These are phyloP conservation scores for Microbotryomycetes sp. DNA, from an alignment of 1,284 basidiomycete species.

Conservation along the genomic window DNA sequence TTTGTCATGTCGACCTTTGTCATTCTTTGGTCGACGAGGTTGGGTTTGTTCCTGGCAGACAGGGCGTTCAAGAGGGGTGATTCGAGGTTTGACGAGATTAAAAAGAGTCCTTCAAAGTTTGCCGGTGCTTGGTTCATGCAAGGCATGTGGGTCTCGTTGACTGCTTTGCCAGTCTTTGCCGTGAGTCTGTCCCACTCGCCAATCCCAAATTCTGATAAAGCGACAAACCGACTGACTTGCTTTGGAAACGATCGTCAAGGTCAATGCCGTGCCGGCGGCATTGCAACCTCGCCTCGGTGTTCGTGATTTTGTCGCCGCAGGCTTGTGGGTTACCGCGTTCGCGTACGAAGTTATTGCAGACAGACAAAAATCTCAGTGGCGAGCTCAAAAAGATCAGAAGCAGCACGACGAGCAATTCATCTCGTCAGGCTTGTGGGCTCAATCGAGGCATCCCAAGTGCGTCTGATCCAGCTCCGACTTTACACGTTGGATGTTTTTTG, in stretches of 20 bases:
- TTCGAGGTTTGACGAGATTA: conserved; percentile 63
- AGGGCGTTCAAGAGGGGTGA: conserved; percentile 53
- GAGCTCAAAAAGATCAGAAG: conserved; percentile 55
- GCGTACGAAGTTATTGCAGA: conserved; percentile 61
- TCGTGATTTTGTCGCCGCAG: conserved; percentile 55
- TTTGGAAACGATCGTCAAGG: conserved; percentile 35
- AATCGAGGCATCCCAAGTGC: conserved; percentile 69
- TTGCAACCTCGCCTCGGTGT: conserved; percentile 54
- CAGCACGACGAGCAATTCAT: conserved; percentile 70
- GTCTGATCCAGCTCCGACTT: not conserved
- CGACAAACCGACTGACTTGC: conserved; percentile 9
- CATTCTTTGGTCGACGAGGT: conserved; percentile 55
- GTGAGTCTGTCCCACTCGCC: conserved; percentile 35
- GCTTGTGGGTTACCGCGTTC: conserved; percentile 55
- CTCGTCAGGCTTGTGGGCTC: conserved; percentile 54
- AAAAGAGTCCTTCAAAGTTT: conserved; percentile 54
- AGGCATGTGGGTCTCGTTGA: conserved; percentile 63
- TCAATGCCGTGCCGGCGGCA: conserved; percentile 55
- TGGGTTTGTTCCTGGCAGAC: conserved; percentile 46
- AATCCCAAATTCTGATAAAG: not conserved
- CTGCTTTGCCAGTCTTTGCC: conserved; percentile 61
- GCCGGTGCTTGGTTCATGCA: conserved; percentile 63
- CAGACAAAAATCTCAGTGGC: conserved; percentile 62
- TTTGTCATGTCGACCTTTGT: conserved; percentile 52
- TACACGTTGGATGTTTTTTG: not conserved